Base-by-base conservation (phyloP, 2,329 filamentous ascomycete genomes). In the Apiospora hydei region DNA sequence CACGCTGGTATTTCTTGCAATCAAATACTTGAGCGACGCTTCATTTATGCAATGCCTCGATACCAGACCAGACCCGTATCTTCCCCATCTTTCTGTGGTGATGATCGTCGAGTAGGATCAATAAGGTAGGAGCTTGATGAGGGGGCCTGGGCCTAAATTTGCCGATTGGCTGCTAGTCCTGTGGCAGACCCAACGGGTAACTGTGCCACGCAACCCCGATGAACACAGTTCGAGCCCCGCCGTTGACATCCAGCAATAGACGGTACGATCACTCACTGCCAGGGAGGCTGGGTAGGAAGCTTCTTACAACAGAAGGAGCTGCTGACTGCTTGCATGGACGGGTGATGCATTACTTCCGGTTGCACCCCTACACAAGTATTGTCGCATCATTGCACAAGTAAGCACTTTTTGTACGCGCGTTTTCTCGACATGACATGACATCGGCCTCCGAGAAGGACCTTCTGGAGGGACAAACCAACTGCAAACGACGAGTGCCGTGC, bases 381-480 rank as follows among this genome's bases (percentile, higher is more conserved):
- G 53, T 61, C 53, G 53, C 53, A 61, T 61, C 30, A 61, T 61
- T 7, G 30, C 30, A 61, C 30, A 61, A 61, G 16, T 61, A 61
- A 18, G 6, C 53, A 21, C 30, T 61, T 47, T 18, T n/a, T n/a
- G 8, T 47, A 47, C 46, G 46, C 46, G 46, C 18, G 46, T 21
- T 47, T 8, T 6, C 18, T 10, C 46, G 21, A 10, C 21, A n/a
- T 11, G 46, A 49, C 21, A n/a, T n/a, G 41, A 1, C 34, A 38
- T 38, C 44, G 16, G 44, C 44, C 53, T 18, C 16, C 53, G 7
- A 11, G 3, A 34, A 14, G 49, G 49, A 30, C 26, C 30, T 34
- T 8, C 51, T 34, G 14, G 5, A 8, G 30, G 8, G 26, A 26
- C 24, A 16, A 53, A 53, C 24, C 24, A 18, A 13, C 24, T 26